phyloP scores from a whole-genome alignment of 2,329 filamentous ascomycete genomes.

The Fusarium denticulatum region DNA sequence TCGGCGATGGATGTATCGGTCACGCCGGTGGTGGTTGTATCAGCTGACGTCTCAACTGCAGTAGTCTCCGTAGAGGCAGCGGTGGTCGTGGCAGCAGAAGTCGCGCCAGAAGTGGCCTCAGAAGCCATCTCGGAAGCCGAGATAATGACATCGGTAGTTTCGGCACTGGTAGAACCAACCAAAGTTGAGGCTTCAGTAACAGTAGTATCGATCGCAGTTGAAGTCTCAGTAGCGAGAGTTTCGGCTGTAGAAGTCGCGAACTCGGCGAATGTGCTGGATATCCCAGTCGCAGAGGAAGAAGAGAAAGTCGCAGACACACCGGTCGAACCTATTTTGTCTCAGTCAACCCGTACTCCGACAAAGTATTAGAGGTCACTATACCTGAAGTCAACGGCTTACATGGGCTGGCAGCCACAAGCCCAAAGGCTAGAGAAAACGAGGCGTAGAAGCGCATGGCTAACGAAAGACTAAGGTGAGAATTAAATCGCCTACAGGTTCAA shows the following conservation, averaged over 20 bases:
- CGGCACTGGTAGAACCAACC: background rate
- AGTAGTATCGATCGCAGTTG: background rate
- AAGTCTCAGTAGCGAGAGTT: background rate
- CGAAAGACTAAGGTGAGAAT: background rate
- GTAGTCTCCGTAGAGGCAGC: background rate
- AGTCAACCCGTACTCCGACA: accelerated
- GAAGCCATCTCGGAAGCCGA: background rate
- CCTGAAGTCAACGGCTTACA: background rate
- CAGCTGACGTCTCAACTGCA: background rate
- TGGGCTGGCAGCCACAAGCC: background rate
- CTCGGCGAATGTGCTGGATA: background rate
- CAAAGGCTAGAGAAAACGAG: background rate
- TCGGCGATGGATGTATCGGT: too few species aligned
- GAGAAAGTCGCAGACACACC: background rate
- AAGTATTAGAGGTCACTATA: background rate
- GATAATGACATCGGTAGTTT: background rate
- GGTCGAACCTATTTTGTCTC: background rate
- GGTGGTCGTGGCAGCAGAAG: background rate
- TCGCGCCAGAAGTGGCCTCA: background rate
- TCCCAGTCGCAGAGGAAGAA: accelerated
- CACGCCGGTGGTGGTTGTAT: background rate
- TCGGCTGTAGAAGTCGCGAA: background rate
- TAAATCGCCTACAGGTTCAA: background rate
- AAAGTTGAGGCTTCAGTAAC: background rate
- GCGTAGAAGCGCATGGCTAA: background rate